phyloP scores from a whole-genome alignment of 2,329 filamentous ascomycete species.

The Penicillium sp. region DNA sequence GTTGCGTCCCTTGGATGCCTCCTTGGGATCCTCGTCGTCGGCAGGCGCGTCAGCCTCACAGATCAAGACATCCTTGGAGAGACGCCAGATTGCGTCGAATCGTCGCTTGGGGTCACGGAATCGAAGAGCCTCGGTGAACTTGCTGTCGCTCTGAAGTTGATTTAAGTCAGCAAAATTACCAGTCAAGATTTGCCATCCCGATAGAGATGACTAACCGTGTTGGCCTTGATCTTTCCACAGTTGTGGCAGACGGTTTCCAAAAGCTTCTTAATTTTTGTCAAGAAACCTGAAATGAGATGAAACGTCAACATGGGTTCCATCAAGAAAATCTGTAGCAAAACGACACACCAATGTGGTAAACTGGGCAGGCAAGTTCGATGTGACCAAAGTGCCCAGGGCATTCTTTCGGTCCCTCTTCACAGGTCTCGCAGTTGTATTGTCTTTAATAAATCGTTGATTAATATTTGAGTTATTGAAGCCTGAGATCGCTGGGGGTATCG shows the following conservation, averaged over 20 bases:
- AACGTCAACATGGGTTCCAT: slow-evolving; percentile 27
- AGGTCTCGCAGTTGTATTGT: slow-evolving; percentile 93
- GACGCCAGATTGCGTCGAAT: slow-evolving; percentile 87
- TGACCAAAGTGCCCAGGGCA: slow-evolving; percentile 98
- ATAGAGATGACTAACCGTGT: slow-evolving; percentile 86
- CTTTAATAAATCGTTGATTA: too few species aligned
- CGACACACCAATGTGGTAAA: slow-evolving; percentile 74
- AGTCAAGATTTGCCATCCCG: slow-evolving; percentile 58
- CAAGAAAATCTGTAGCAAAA: slow-evolving; percentile 3
- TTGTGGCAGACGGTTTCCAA: slow-evolving; percentile 99
- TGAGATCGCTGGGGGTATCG: too few species aligned
- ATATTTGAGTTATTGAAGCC: too few species aligned
- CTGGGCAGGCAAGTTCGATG: slow-evolving; percentile 94
- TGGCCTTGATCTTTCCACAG: slow-evolving; percentile 95
- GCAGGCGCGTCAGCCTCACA: slow-evolving; percentile 77
- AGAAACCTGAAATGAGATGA: slow-evolving; percentile 66
- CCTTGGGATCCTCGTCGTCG: slow-evolving; percentile 69
- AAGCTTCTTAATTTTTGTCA: slow-evolving; percentile 99
- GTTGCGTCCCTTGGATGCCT: slow-evolving; percentile 55
- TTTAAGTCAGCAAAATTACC: slow-evolving; percentile 49
- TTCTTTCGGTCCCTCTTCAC: slow-evolving; percentile 90
- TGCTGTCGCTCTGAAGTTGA: slow-evolving; percentile 70
- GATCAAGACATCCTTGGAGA: slow-evolving; percentile 83
- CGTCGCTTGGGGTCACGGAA: slow-evolving; percentile 91
- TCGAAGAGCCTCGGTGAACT: slow-evolving; percentile 77